Evolutionary conservation across 257 asterid species (phyloP).

Genomic region (Solanum virginianum): DNA sequence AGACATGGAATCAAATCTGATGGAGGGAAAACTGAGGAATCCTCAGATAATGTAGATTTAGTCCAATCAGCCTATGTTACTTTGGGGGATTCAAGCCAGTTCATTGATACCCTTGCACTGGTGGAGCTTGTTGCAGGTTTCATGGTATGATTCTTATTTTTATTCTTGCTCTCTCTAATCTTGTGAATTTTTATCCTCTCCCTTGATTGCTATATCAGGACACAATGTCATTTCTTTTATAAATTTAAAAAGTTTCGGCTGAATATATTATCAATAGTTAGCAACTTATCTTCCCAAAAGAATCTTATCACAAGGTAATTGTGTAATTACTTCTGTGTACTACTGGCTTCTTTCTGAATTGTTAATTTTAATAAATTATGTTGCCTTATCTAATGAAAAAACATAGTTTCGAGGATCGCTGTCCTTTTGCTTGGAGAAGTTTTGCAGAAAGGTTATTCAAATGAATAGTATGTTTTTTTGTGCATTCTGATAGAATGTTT

Average conservation of each 20-base stretch:
- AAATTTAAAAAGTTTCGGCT: background rate
- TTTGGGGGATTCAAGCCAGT: slow-evolving; percentile 23
- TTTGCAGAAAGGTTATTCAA: background rate
- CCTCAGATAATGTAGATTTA: slow-evolving; percentile 12
- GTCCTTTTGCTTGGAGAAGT: background rate
- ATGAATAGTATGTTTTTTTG: background rate
- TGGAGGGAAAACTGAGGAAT: slow-evolving; percentile 14
- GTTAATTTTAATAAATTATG: background rate
- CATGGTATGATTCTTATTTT: slow-evolving; percentile 47
- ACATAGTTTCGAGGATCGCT: background rate
- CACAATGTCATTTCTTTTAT: background rate
- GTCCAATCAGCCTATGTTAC: background rate
- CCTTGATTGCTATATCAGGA: background rate
- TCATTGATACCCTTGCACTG: slow-evolving; percentile 49
- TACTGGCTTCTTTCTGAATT: background rate
- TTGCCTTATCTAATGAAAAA: background rate
- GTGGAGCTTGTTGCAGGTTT: slow-evolving; percentile 54
- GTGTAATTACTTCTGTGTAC: background rate
- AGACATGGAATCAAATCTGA: background rate
- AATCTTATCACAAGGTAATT: background rate
- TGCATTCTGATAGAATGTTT: background rate
- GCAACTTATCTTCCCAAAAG: background rate
- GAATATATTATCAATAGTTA: background rate
- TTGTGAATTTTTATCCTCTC: background rate
- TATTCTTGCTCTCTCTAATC: background rate